Evolutionary conservation across 495 filamentous ascomycete genomes (phyloP).

Genomic region (Aspergillus affinis): DNA sequence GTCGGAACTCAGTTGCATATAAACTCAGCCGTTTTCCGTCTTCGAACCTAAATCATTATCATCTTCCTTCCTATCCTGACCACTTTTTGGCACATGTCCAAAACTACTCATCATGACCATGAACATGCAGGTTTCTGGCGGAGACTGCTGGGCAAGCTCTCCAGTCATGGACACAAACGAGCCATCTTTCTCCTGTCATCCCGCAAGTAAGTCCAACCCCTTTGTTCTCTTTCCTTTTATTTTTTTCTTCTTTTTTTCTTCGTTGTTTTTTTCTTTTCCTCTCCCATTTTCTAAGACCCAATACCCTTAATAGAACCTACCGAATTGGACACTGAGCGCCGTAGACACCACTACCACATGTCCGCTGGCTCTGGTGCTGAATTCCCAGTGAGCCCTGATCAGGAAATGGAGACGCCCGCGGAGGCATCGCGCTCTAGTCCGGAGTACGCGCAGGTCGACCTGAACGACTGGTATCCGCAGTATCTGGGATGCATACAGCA

Average conservation of each 20-base stretch:
- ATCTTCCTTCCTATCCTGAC: conserved; percentile 3
- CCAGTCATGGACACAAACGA: conserved; percentile 33
- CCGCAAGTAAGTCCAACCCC: conserved; percentile 30
- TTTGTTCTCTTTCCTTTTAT: not conserved
- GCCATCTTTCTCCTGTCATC: conserved; percentile 27
- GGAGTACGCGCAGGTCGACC: conserved; percentile 55
- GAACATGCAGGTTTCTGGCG: conserved; percentile 38
- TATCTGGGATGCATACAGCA: conserved; percentile 84
- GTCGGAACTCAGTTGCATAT: not conserved
- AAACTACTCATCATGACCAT: conserved; percentile 28
- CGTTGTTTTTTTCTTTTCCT: not conserved
- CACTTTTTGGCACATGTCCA: conserved; percentile 29
- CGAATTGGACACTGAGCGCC: conserved; percentile 26
- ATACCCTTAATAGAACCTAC: conserved; percentile 24
- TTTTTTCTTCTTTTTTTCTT: conserved; percentile 3
- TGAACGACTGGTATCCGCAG: conserved; percentile 85
- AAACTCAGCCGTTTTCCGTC: not conserved
- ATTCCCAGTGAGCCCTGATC: conserved; percentile 8
- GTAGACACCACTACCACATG: conserved; percentile 12
- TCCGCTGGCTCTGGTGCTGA: conserved; percentile 9
- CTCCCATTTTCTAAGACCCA: conserved; percentile 15
- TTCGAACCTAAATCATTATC: conserved; percentile 2
- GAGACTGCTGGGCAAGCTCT: conserved; percentile 40
- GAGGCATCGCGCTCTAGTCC: conserved; percentile 21
- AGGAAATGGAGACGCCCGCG: conserved; percentile 9